Evolutionary conservation across 306 rosid species (phyloP), one percentile per base, ranked within the genome.

Genomic region (Glycine latifolia): DNA sequence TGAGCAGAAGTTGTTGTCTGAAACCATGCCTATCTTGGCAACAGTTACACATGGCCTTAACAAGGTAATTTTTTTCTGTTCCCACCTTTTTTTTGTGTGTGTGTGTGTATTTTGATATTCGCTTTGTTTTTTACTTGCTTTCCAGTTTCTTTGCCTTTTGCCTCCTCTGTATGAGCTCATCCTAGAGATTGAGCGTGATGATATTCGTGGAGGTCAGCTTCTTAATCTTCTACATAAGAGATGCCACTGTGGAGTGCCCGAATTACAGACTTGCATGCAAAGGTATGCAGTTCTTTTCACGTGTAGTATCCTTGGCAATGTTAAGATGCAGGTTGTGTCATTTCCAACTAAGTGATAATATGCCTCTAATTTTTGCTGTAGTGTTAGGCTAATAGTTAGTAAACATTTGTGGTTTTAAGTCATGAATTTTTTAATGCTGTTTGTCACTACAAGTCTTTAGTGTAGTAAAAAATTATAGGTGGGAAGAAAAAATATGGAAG

Each of bases 161-260:
- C 99, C 97, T 3, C 99, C 99, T 53, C 83, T 95, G 26, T 87
- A 89, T 71, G 94, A 91, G 86, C 94, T 93, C 2, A 76, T 93
- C 53, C 80, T 92, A 39, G 96, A 95, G 93, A 93, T 93, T 85
- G 97, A 93, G 88, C 93, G 89, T 4, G 88, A 88, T n/a, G 93
- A 93, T 83, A 86, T 92, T 86, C 92, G 89, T 0, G 99, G 97
- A 2, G 98, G 99, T 69, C 94, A 91, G 79, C 96, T 95, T 80
- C 98, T 95, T 73, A 93, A 91, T 74, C 97, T 95, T 61, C 82
- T 93, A 31, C 93, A 93, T 81, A 90, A 92, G 85, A 87, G 97
- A 71, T 92, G 98, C 73, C 99, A 91, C 72, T 95, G 99, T 84
- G 99, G 99, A 43, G 99, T 95, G 71, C 99, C 98, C 37, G 99